Evolutionary conservation across 805 yeast species (phyloP), one percentile per base, ranked within the genome.

Genomic region (Saccharomyces mikatae): DNA sequence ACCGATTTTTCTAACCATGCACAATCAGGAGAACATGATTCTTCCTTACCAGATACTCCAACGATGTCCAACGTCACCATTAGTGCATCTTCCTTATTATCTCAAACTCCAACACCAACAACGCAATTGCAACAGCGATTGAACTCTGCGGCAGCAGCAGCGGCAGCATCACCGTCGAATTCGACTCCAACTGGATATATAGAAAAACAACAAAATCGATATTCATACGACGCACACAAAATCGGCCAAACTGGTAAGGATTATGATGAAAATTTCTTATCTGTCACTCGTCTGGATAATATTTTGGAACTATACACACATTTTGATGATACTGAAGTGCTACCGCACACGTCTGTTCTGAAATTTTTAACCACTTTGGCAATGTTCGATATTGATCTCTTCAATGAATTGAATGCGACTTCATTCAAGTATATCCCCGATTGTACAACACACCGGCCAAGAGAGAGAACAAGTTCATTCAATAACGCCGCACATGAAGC

Each of bases 301-400:
- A 57, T 62, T n/a, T 50, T 66, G 13, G 67, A 64, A 4, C 52
- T 66, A 9, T 66, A 61, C 49, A 59, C 62, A 2, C 57, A 58
- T 26, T 59, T 63, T 41, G 66, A 63, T 41, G 67, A 61, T 10
- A 47, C 58, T 11, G 72, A 69, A 50, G 62, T 65, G 2, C 47
- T 64, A 44, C 61, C 68, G 1, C 66, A 66, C 49, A 60, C 67
- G 3, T 56, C 67, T 3, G 63, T 64, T 3, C 50, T 69, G 26
- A 58, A 63, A 28, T 68, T 69, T 50, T 53, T 66, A 36, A 54
- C 60, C 6, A 58, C 62, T 1, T 52, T 69, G 50, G 50, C 62
- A 10, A 49, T 69, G 56, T 56, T 69, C 17, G 71, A 65, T 51
- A 56, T 63, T 1, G 67, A 62, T 5, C 60, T 60, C 1, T 64